Evolutionary conservation across 345 rosid genomes (phyloP).

Genomic region (Crucihimalaya himalaica): DNA sequence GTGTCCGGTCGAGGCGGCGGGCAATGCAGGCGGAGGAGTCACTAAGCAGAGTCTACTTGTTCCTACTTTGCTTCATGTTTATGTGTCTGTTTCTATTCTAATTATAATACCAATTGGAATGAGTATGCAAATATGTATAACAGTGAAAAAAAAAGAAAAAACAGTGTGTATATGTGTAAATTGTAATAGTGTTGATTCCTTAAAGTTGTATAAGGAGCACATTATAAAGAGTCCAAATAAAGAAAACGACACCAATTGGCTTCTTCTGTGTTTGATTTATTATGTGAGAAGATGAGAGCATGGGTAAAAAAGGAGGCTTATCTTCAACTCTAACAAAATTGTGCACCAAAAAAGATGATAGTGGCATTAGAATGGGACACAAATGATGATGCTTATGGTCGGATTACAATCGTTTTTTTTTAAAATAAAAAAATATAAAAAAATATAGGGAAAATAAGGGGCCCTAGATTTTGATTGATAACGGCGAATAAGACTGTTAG

Average conservation of each 20-base stretch:
- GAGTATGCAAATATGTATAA: conserved; percentile 4
- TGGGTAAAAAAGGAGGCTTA: conserved; percentile 26
- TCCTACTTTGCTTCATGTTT: conserved; percentile 77
- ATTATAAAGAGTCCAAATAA: conserved; percentile 22
- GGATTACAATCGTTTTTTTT: conserved; percentile 20
- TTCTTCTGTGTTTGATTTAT: conserved; percentile 8
- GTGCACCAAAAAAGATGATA: conserved; percentile 17
- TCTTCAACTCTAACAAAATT: conserved; percentile 25
- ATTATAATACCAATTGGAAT: conserved; percentile 24
- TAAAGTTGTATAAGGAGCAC: neutral
- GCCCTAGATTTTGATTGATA: conserved; percentile 26
- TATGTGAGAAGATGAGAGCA: conserved; percentile 6
- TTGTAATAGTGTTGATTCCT: conserved; percentile 11
- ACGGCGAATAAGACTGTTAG: conserved; percentile 16
- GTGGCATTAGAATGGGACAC: conserved; percentile 27
- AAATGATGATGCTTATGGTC: conserved; percentile 27
- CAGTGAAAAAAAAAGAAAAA: too few species aligned
- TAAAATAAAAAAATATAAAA: neutral
- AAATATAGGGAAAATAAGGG: neutral
- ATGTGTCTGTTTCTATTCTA: conserved; percentile 86
- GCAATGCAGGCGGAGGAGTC: conserved; percentile 72
- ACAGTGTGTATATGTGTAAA: neutral
- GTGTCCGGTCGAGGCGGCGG: conserved; percentile 67
- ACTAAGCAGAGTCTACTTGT: conserved; percentile 73
- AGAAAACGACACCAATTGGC: conserved; percentile 20